Percentiles rank a stretch among this genome's conserved stretches.
phyloP scores from a whole-genome alignment of 2,329 filamentous ascomycete species.

The Scytalidium lignicola region DNA sequence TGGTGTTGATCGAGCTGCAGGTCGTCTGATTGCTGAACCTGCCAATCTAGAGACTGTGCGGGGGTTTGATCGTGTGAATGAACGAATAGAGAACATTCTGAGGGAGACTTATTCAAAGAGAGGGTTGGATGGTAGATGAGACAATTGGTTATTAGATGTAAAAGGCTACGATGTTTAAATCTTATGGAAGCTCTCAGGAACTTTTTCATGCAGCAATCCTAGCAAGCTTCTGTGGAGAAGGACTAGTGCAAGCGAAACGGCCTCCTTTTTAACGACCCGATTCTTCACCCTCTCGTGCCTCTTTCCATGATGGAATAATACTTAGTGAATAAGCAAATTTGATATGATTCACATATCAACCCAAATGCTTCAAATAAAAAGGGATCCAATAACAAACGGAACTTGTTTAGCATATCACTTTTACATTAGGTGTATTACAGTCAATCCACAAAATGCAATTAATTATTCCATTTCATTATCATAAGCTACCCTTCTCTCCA shows the following conservation, averaged over 20 bases:
- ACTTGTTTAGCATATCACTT: no score
- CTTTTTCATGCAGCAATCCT: not conserved
- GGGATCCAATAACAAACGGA: no score
- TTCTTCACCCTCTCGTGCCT: not conserved
- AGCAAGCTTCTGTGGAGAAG: not conserved
- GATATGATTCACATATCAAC: no score
- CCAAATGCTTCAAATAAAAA: no score
- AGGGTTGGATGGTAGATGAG: constrained; percentile 8
- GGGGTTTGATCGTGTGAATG: constrained; percentile 61
- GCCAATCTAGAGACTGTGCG: constrained; percentile 56
- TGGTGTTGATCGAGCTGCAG: constrained; percentile 31
- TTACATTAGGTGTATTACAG: no score
- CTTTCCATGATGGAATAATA: no score
- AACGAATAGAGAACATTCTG: constrained; percentile 64
- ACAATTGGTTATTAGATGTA: not conserved
- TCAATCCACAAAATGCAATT: not conserved
- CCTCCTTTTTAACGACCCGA: not conserved
- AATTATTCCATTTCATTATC: not conserved
- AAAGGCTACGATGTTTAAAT: not conserved
- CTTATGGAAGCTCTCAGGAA: not conserved
- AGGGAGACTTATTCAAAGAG: constrained; percentile 2
- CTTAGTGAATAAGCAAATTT: no score
- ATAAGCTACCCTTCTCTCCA: not conserved
- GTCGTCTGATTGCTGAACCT: constrained; percentile 44
- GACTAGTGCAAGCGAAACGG: not conserved